phyloP scores from a whole-genome alignment of 305 asterid species.

The Fraxinus paxiana region DNA sequence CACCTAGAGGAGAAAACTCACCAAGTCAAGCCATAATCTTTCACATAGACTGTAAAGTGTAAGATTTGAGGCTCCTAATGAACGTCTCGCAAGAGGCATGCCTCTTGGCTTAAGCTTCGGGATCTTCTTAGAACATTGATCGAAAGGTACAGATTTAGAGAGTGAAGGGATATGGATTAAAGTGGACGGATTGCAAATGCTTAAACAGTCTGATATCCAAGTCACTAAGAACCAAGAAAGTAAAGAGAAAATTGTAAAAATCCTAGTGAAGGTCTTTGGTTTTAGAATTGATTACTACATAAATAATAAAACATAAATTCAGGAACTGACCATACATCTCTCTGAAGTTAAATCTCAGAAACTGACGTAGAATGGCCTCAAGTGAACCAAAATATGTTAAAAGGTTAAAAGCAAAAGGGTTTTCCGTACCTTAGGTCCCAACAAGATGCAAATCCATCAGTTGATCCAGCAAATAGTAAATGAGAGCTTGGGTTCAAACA shows the following conservation, averaged over 20 bases:
- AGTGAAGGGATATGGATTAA: background rate
- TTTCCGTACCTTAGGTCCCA: conserved; percentile 78
- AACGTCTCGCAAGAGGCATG: background rate
- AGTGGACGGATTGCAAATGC: background rate
- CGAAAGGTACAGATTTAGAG: background rate
- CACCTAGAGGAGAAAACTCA: background rate
- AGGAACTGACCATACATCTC: background rate
- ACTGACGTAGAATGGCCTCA: background rate
- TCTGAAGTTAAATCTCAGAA: background rate
- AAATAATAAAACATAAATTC: background rate
- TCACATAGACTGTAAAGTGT: background rate
- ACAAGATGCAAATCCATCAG: conserved; percentile 70
- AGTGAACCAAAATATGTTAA: background rate
- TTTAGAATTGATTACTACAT: background rate
- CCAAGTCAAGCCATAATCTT: background rate
- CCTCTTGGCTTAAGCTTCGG: background rate
- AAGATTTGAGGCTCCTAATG: background rate
- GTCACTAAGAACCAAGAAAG: background rate
- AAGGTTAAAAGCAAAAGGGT: background rate
- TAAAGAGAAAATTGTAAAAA: background rate
- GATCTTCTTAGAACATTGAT: background rate
- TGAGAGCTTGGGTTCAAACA: conserved; percentile 61
- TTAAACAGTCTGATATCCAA: background rate
- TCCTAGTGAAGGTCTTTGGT: background rate
- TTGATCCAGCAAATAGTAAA: conserved; percentile 71